Evolutionary conservation across 257 asterid species (phyloP).

Genomic region (Nicotiana tabacum): DNA sequence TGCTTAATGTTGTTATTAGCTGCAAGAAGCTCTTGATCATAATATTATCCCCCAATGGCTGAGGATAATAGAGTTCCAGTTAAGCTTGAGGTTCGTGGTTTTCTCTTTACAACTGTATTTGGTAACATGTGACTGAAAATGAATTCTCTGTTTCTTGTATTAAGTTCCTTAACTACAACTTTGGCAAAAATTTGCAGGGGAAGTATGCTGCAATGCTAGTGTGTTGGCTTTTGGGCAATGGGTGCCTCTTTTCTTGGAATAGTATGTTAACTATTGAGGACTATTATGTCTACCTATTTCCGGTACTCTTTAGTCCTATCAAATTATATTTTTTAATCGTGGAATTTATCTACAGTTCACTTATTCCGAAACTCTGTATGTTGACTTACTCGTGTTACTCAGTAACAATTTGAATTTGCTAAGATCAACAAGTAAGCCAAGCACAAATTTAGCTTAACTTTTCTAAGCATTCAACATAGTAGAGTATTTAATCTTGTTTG

Average conservation of each 20-base stretch:
- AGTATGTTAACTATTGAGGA: slow-evolving; percentile 43
- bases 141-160: neutral
- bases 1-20: neutral
- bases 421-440: neutral
- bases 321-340: neutral
- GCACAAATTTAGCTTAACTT: neutral
- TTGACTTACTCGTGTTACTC: neutral
- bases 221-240: slow-evolving; percentile 43
- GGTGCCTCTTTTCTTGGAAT: slow-evolving; percentile 43
- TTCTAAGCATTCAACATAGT: neutral
- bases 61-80: slow-evolving; percentile 1
- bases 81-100: slow-evolving; percentile 24
- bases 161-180: neutral
- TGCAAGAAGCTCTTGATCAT: neutral
- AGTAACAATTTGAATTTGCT: neutral
- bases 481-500: neutral
- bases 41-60: neutral
- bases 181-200: slow-evolving; percentile 17
- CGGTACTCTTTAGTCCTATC: slow-evolving; percentile 13
- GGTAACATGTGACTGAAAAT: neutral
- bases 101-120: neutral
- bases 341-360: neutral
- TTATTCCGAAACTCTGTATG: neutral
- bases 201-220: slow-evolving; percentile 28
- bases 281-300: slow-evolving; percentile 30